Percentiles rank a stretch among this genome's conserved stretches.
Conservation (phyloP, 2,329 filamentous ascomycete species). For the Cladophialophora psammophila region DNA sequence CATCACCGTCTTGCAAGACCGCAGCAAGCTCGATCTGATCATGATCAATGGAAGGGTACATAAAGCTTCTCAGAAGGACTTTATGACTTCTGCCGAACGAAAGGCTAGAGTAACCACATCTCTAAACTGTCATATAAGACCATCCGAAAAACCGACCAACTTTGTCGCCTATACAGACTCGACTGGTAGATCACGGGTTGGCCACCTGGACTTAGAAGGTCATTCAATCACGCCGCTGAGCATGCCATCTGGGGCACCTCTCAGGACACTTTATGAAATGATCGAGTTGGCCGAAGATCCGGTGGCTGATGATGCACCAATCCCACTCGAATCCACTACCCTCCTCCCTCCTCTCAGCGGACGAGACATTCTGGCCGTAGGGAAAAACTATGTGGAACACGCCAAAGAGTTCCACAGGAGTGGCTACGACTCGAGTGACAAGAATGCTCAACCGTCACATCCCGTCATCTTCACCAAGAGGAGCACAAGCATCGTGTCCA, state of each 20-base stretch:
- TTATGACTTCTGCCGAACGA: constrained; percentile 10
- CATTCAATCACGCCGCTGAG: constrained; percentile 53
- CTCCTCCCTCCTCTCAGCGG: constrained; percentile 46
- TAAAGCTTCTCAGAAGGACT: constrained; percentile 45
- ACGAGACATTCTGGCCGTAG: constrained; percentile 38
- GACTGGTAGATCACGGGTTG: constrained; percentile 46
- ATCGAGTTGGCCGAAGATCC: constrained; percentile 44
- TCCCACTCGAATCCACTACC: constrained; percentile 46
- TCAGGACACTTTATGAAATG: constrained; percentile 59
- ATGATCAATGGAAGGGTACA: constrained; percentile 58
- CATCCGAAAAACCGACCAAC: neutral
- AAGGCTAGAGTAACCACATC: no score
- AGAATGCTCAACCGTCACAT: constrained; percentile 42
- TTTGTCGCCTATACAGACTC: constrained; percentile 19
- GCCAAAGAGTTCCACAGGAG: constrained; percentile 64
- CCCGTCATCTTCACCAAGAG: constrained; percentile 38
- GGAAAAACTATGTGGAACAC: constrained; percentile 64
- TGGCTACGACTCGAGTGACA: constrained; percentile 54
- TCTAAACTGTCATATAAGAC: no score
- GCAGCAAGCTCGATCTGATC: constrained; percentile 54
- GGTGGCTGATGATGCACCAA: constrained; percentile 46
- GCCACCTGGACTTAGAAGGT: constrained; percentile 50
- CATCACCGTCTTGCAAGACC: constrained; percentile 53
- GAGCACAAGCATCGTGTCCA: constrained; percentile 59
- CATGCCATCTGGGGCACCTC: constrained; percentile 56